Conservation (phyloP, 352 stramenopile genomes). For the Phytophthora meadii region DNA sequence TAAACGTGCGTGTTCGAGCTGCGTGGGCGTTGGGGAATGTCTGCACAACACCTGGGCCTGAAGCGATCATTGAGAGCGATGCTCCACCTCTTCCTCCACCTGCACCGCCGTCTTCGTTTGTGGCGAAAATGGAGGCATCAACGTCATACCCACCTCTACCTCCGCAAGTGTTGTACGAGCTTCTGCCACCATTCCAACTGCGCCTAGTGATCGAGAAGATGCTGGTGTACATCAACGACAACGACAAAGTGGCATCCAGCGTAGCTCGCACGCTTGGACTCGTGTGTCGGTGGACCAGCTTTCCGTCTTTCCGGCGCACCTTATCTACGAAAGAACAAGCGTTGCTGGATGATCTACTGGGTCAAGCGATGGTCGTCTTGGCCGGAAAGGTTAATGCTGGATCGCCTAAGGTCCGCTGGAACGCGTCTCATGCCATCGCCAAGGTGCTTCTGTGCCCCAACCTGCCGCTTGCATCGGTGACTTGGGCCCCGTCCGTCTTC, state of each 20-base stretch:
- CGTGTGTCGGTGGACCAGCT: slow-evolving; percentile 83
- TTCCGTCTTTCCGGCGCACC: slow-evolving; percentile 60
- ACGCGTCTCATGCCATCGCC: slow-evolving; percentile 88
- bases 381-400: slow-evolving; percentile 80
- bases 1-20: slow-evolving; percentile 87
- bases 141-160: slow-evolving; percentile 21
- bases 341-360: slow-evolving; percentile 62
- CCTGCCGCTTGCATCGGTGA: slow-evolving; percentile 76
- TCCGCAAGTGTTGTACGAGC: slow-evolving; percentile 60
- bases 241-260: slow-evolving; percentile 90
- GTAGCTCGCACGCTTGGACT: slow-evolving; percentile 82
- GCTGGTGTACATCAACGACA: slow-evolving; percentile 84
- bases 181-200: slow-evolving; percentile 71
- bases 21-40: slow-evolving; percentile 88
- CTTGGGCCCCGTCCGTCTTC: slow-evolving; percentile 82
- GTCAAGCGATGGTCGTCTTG: slow-evolving; percentile 73
- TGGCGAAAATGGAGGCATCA: slow-evolving; percentile 12
- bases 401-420: slow-evolving; percentile 88
- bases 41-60: slow-evolving; percentile 80
- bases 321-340: slow-evolving; percentile 38
- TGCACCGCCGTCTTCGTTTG: slow-evolving; percentile 19
- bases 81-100: slow-evolving; percentile 13
- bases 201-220: slow-evolving; percentile 84
- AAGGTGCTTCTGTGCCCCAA: slow-evolving; percentile 84
- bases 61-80: slow-evolving; percentile 37